Percentiles rank a stretch among this genome's conserved stretches.
phyloP scores from a whole-genome alignment of 2,329 filamentous ascomycete species.

The Fusarium humuli region DNA sequence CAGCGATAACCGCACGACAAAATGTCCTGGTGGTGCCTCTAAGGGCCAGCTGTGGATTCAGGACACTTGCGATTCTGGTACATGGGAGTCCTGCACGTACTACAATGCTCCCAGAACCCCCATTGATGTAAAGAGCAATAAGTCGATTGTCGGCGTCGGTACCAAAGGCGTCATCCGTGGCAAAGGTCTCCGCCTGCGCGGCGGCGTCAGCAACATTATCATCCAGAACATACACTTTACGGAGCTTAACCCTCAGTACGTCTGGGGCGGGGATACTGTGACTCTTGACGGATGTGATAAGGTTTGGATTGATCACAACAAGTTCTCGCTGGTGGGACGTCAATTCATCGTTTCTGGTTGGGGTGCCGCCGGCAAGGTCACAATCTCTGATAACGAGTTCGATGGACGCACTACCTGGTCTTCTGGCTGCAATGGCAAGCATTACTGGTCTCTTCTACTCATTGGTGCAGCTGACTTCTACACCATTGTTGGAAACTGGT shows the following conservation, averaged over 20 bases:
- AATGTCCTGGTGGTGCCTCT: slow-evolving; percentile 23
- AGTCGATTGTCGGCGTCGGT: slow-evolving; percentile 66
- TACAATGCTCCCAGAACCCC: slow-evolving; percentile 63
- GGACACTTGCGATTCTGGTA: slow-evolving; percentile 65
- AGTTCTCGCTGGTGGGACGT: slow-evolving; percentile 67
- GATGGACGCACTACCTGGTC: slow-evolving; percentile 65
- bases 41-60: slow-evolving; percentile 32
- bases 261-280: not conserved
- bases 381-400: slow-evolving; percentile 69
- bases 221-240: too few relatives aligned
- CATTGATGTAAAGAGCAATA: slow-evolving; percentile 66
- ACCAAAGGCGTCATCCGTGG: slow-evolving; percentile 65
- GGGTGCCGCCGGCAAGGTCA: slow-evolving; percentile 63
- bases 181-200: slow-evolving; percentile 64
- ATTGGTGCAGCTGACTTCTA: slow-evolving; percentile 52
- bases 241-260: too few relatives aligned
- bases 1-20: slow-evolving; percentile 59
- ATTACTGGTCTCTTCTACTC: slow-evolving; percentile 70
- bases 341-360: slow-evolving; percentile 69
- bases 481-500: slow-evolving; percentile 69
- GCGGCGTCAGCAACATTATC: slow-evolving; percentile 54
- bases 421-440: slow-evolving; percentile 66
- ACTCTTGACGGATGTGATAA: slow-evolving; percentile 59
- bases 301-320: slow-evolving; percentile 64
- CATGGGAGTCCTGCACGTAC: slow-evolving; percentile 57